Base-by-base conservation (phyloP, 2,329 filamentous ascomycete genomes). In the Colletotrichum brevisporum region DNA sequence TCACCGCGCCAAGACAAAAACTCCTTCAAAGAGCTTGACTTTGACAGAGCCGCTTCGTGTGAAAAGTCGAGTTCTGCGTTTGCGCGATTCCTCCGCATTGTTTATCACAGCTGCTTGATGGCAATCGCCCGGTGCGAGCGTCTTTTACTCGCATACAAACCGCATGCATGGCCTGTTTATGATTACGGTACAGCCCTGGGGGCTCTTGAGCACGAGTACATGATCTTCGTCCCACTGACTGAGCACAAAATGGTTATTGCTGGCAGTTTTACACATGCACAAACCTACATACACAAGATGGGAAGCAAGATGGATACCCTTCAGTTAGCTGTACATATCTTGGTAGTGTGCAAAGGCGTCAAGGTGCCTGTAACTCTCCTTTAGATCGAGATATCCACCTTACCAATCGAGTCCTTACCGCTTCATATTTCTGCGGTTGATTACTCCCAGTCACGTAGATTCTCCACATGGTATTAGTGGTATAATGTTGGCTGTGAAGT, bases 321-420 rank as follows among this genome's bases (percentile, higher is more conserved):
- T 59, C 45, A 51, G 16, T 41, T 26, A 45, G 45, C 57, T 60
- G 47, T 52, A 52, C 27, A 52, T 52, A 31, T 31, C 45, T 60
- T 60, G 31, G 31, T 36, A 36, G 9, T 10, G 9, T 36, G 8
- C 3, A 36, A 36, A 8, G 31, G 31, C 31, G 6, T 36, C 9
- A 36, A 36, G 10, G 10, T 10, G 31, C 31, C 31, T 2, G 8
- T 36, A 10, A 36, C 8, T 36, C 31, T 36, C 31, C 31, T 36
- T 10, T 10, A 36, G 2, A 36, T 3, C 10, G 10, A 36, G 31
- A 36, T 3, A 36, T 10, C 10, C 31, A 36, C 31, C 8, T 4
- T 2, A 10, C 8, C 3, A 36, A 10, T 8, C 2, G 10, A 9
- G 10, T 36, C 8, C 31, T 6, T 8, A 36, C 8, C 31, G 8